These are phyloP conservation scores for Tuber magnatum DNA, from an alignment of 495 filamentous ascomycete genomes.

Conservation along the genomic window DNA sequence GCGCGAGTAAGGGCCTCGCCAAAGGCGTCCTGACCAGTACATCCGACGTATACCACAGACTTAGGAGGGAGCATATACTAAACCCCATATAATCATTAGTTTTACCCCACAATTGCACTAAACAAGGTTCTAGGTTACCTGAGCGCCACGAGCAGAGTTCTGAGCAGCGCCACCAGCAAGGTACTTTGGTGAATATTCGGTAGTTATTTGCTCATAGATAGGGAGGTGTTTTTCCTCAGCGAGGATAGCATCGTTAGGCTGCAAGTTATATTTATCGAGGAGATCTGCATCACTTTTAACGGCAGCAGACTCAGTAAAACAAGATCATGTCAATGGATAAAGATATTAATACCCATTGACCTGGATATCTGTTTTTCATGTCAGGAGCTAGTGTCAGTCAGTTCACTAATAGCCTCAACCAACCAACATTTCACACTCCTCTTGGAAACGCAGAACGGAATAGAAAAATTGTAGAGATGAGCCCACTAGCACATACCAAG, in stretches of 20 bases:
- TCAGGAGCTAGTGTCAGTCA: constrained; percentile 6
- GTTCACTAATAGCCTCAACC: constrained; percentile 3
- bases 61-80: constrained; percentile 85
- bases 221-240: constrained; percentile 81
- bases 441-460: background rate
- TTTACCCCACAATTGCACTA: background rate
- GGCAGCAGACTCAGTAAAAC: constrained; percentile 8
- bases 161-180: constrained; percentile 96
- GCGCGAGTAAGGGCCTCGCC: constrained; percentile 75
- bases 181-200: constrained; percentile 78
- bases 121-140: constrained; percentile 44
- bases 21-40: constrained; percentile 86
- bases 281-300: constrained; percentile 59
- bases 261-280: constrained; percentile 84
- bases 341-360: constrained; percentile 56
- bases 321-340: constrained; percentile 25
- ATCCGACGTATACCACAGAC: constrained; percentile 85
- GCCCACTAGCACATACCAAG: constrained; percentile 55
- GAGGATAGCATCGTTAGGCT: constrained; percentile 94
- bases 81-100: background rate
- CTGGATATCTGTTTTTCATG: constrained; percentile 67
- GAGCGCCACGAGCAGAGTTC: constrained; percentile 93
- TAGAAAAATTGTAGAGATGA: constrained; percentile 26
- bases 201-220: constrained; percentile 86
- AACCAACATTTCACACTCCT: background rate